Evolutionary conservation across 208 protist genomes (phyloP).

Genomic region (Acanthamoeba comandoni): DNA sequence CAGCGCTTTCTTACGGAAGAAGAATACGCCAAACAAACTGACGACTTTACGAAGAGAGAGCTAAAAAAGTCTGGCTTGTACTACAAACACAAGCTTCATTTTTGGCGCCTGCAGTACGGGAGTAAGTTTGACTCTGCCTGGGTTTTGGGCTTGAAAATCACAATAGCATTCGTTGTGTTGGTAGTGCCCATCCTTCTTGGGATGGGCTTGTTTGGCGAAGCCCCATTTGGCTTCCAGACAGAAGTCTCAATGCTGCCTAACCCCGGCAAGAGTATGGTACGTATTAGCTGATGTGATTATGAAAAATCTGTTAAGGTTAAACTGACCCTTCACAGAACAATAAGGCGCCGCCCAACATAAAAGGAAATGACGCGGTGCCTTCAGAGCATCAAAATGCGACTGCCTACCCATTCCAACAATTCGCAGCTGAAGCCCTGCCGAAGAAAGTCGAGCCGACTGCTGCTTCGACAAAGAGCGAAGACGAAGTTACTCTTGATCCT

Average conservation of each 20-base stretch:
- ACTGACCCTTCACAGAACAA: no score
- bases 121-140: neutral
- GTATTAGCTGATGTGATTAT: neutral
- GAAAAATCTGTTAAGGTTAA: no score
- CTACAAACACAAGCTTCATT: slow-evolving; percentile 56
- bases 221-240: slow-evolving; percentile 23
- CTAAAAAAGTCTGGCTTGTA: slow-evolving; percentile 62
- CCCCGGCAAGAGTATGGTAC: slow-evolving; percentile 37
- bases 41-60: slow-evolving; percentile 24
- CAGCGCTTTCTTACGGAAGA: slow-evolving; percentile 17
- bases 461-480: neutral
- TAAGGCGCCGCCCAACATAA: no score
- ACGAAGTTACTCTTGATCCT: slow-evolving; percentile 4
- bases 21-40: slow-evolving; percentile 16
- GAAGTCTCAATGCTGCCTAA: slow-evolving; percentile 68
- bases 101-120: slow-evolving; percentile 21
- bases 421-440: no score
- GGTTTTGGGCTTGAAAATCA: slow-evolving; percentile 20
- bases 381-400: no score
- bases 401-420: no score
- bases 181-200: slow-evolving; percentile 40
- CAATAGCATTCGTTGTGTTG: slow-evolving; percentile 43
- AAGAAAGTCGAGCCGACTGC: no score
- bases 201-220: slow-evolving; percentile 19
- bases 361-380: no score